Base-by-base conservation (phyloP, 257 asterid species). In the Pogostemon cablin region DNA sequence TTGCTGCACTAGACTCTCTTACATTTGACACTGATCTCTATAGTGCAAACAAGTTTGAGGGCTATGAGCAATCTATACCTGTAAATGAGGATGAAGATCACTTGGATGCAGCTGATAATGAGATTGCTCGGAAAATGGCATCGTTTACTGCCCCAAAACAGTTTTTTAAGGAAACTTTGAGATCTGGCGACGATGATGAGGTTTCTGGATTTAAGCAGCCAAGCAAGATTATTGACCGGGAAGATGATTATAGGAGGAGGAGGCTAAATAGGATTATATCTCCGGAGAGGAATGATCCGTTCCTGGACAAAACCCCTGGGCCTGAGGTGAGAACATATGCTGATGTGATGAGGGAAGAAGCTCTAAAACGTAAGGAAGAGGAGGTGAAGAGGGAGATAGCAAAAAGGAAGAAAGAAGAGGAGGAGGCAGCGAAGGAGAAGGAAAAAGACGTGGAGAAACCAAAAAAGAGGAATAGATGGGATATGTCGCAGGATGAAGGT, bases 381-480 rank as follows among this genome's bases (percentile, higher is more conserved):
- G 97, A 85, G 9, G 81, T 89, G 57, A 80, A 86, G 85, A 82
- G 83, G 74, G 91, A 83, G 81, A 89, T 90, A 61, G 92, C 92
- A 0, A 91, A 88, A 82, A 86, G 79, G 84, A 90, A 86, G 85
- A 88, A 89, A 78, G 96, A 92, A 78, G 92, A 83, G 65, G 92
- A 83, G 77, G 96, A 83, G 74, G 72, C 56, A 10, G 84, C 80
- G 73, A 86, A 81, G 72, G 95, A 78, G 9, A 80, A 78, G 67
- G 90, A 81, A 20, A 83, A 79, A 59, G 84, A 83, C 1, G 80
- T 58, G 1, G 95, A 88, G 76, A 88, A 88, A 78, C 90, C 97
- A 50, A 93, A 90, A 85, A 93, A 89, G 88, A 82, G 97, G 85
- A 93, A 93, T 70, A 87, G 98, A 79, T 93, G 98, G 98, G 97